phyloP scores from a whole-genome alignment of 495 filamentous ascomycete species.

The Aspergillus steynii region DNA sequence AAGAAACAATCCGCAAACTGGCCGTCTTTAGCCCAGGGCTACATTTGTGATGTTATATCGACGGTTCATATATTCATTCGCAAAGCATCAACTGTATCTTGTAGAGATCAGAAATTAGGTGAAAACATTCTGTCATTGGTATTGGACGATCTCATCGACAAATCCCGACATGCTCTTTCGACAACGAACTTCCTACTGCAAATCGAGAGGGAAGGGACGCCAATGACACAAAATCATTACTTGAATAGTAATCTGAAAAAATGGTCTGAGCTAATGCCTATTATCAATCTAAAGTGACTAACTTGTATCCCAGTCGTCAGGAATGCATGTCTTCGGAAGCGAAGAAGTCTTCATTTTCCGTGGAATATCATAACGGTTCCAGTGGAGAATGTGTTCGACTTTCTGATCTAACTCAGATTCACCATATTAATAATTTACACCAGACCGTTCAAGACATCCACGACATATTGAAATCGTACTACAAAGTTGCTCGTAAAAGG shows the following conservation, averaged over 20 bases:
- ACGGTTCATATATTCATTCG: too few relatives aligned
- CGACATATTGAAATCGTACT: slow-evolving; percentile 39
- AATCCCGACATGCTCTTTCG: not conserved
- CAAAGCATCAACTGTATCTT: too few relatives aligned
- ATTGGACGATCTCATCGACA: not conserved
- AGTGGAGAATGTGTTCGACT: not conserved
- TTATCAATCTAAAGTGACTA: not conserved
- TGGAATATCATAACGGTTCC: not conserved
- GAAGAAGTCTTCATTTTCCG: not conserved
- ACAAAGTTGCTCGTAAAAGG: slow-evolving; percentile 42
- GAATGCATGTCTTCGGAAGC: not conserved
- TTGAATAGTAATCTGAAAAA: not conserved
- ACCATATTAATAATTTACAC: not conserved
- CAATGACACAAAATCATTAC: slow-evolving; percentile 1
- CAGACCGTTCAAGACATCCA: slow-evolving; percentile 30
- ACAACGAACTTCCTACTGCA: not conserved
- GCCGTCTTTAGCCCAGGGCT: too few relatives aligned
- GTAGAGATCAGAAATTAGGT: not conserved
- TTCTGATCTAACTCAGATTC: not conserved
- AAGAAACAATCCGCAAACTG: too few relatives aligned
- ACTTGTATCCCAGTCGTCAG: not conserved
- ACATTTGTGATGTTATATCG: too few relatives aligned
- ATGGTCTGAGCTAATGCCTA: not conserved
- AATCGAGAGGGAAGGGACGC: not conserved
- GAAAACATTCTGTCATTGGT: not conserved